These are phyloP conservation scores for Monascus ruber DNA, from an alignment of 2,329 filamentous ascomycete genomes.

Conservation along the genomic window DNA sequence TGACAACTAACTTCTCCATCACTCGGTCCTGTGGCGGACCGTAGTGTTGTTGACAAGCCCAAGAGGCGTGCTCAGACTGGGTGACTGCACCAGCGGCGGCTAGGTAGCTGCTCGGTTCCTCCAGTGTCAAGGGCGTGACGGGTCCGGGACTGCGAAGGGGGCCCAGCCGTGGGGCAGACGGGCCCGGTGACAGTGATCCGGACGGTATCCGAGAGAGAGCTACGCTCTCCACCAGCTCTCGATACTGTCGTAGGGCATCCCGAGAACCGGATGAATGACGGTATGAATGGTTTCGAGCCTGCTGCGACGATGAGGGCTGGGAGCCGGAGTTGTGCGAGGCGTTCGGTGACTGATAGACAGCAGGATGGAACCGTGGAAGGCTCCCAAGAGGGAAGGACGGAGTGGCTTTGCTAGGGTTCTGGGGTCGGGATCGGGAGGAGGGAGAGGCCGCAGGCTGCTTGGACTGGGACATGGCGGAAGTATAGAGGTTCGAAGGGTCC, in stretches of 20 bases:
- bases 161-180: constrained; percentile 34
- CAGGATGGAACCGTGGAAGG: constrained; percentile 36
- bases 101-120: constrained; percentile 31
- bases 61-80: constrained; percentile 7
- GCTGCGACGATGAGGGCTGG: constrained; percentile 24
- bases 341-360: constrained; percentile 28
- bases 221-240: constrained; percentile 30
- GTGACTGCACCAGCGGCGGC: constrained; percentile 14
- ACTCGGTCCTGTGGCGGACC: constrained; percentile 18
- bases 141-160: constrained; percentile 36
- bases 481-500: neutral
- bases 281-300: constrained; percentile 20
- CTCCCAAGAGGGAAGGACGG: constrained; percentile 28
- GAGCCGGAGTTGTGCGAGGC: constrained; percentile 9
- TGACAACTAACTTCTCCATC: constrained; percentile 22
- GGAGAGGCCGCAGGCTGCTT: constrained; percentile 19
- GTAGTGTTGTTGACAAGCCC: constrained; percentile 9
- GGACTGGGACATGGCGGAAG: neutral
- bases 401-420: constrained; percentile 24
- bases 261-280: constrained; percentile 24
- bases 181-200: constrained; percentile 18
- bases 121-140: constrained; percentile 34
- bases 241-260: constrained; percentile 29
- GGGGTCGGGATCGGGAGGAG: constrained; percentile 18
- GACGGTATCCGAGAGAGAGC: constrained; percentile 18